Evolutionary conservation across 305 asterid genomes (phyloP), one percentile per base, ranked within the genome.

Genomic region (Fraxinus sp.): DNA sequence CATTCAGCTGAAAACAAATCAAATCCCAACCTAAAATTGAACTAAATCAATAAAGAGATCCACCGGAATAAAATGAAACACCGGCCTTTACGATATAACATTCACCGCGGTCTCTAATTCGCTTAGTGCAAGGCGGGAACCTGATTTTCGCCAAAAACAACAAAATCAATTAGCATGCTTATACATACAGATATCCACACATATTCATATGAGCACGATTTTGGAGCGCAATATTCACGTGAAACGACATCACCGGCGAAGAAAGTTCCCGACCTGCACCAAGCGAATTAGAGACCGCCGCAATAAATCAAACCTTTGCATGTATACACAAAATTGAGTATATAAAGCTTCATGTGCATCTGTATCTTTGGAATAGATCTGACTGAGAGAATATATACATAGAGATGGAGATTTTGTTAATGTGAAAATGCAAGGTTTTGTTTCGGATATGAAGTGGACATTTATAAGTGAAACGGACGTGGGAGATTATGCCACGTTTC

Each of bases 241-340:
- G 26, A 59, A 76, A 55, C 80, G 71, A 68, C 41, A 86, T 66
- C 84, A 78, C 28, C 82, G 85, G 84, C 86, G 71, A 88, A 82
- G 71, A 30, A 71, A 82, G 90, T 92, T 93, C 98, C 98, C 98
- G 98, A 94, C 97, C 98, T 92, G 98, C 98, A 94, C 97, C 98
- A 94, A 94, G 98, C 98, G 98, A 94, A 89, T 87, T 81, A 91
- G 97, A 92, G 91, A 83, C 91, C 93, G 89, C 92, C 89, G 93
- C 88, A 88, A 91, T 79, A 46, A 78, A 78, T 46, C 72, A 59
- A 30, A 74, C 10, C 9, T 62, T 36, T 18, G 39, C 82, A 35
- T 73, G 73, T 36, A 77, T 37, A 76, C 68, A 62, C 71, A 74
- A 24, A 33, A 5, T 52, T 10, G 39, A 18, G 18, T 9, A 59